These are phyloP conservation scores for Pseudogymnoascus sp. DNA, from an alignment of 2,329 filamentous ascomycete species.

Conservation along the genomic window DNA sequence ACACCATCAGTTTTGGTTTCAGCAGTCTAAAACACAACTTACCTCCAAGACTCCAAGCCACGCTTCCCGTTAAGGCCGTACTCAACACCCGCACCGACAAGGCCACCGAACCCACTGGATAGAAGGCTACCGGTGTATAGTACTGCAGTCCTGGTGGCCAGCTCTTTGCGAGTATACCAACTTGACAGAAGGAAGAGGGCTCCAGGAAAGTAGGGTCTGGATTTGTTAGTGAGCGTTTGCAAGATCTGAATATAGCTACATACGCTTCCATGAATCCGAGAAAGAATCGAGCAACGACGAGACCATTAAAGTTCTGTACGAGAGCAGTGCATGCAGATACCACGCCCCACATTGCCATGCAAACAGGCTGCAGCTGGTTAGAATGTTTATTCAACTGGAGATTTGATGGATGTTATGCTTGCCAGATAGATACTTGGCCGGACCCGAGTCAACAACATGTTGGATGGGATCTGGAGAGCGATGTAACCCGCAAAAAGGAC, in stretches of 20 bases:
- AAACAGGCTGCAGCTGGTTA: constrained; percentile 20
- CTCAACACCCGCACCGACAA: constrained; percentile 32
- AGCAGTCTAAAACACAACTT: not conserved
- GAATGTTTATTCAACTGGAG: not conserved
- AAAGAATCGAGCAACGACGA: constrained; percentile 25
- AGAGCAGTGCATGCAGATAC: constrained; percentile 38
- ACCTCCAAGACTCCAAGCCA: constrained; percentile 9
- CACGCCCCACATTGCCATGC: constrained; percentile 31
- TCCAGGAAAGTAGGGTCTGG: constrained; percentile 40
- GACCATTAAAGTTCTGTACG: constrained; percentile 21
- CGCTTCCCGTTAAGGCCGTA: constrained; percentile 9
- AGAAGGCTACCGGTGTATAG: constrained; percentile 27
- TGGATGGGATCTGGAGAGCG: constrained; percentile 40
- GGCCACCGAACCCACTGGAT: constrained; percentile 33
- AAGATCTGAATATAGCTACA: constrained; percentile 33
- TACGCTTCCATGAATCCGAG: constrained; percentile 26
- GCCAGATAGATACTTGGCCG: constrained; percentile 25
- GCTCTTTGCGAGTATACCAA: constrained; percentile 35
- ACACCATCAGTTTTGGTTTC: not conserved
- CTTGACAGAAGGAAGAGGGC: constrained; percentile 37
- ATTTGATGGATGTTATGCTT: not conserved
- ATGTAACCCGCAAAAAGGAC: constrained; percentile 37
- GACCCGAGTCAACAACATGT: constrained; percentile 40
- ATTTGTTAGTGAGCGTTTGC: constrained; percentile 38
- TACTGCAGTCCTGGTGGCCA: constrained; percentile 34